phyloP scores from a whole-genome alignment of 192 early-diverging fungal genomes.

The Coemansia sp. region DNA sequence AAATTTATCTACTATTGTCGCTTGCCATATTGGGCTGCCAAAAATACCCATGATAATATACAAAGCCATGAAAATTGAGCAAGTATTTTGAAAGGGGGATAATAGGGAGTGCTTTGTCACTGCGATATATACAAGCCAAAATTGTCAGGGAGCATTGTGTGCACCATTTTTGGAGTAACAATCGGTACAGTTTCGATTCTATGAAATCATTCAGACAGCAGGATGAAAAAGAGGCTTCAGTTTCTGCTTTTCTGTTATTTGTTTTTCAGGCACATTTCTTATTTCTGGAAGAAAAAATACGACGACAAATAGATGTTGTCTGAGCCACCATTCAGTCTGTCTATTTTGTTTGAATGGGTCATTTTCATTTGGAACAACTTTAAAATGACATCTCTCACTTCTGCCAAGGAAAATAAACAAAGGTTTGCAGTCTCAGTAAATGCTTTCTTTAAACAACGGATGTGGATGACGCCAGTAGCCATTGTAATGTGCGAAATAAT shows the following conservation, averaged over 20 bases:
- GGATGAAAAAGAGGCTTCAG: slow-evolving; percentile 2
- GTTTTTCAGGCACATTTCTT: not conserved
- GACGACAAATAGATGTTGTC: not conserved
- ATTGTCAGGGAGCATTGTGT: too few species aligned
- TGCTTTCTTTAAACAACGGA: not conserved
- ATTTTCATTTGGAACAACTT: too few species aligned
- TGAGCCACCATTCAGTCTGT: not conserved
- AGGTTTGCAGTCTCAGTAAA: too few species aligned
- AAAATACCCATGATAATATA: not conserved
- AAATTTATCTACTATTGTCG: not conserved
- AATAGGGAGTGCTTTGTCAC: not conserved
- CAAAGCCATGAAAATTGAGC: slow-evolving; percentile 1
- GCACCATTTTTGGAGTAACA: not conserved
- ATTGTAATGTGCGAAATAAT: too few species aligned
- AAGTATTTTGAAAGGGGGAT: not conserved
- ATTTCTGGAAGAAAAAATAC: not conserved
- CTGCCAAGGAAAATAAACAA: too few species aligned
- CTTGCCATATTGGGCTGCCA: not conserved
- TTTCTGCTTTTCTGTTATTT: not conserved
- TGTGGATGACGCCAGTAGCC: not conserved
- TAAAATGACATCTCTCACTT: too few species aligned
- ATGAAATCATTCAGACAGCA: not conserved
- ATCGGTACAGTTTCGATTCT: not conserved
- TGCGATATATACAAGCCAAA: slow-evolving; percentile 2
- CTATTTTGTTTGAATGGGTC: not conserved